phyloP scores from a whole-genome alignment of 2,329 filamentous ascomycete species.

The Chalaropsis ovoidea region DNA sequence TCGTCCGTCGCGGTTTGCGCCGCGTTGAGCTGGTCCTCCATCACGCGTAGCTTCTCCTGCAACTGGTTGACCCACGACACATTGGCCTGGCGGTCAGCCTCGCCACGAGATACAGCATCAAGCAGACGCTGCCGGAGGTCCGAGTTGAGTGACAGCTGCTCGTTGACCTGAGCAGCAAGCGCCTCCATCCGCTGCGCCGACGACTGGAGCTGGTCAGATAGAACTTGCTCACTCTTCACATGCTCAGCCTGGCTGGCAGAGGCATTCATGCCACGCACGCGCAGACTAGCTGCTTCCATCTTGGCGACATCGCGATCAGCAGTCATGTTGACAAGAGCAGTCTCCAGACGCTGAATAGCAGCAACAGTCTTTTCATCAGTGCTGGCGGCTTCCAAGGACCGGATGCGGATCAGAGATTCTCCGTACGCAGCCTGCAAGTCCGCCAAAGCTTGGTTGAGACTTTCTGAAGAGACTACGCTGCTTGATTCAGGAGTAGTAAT shows the following conservation, averaged over 20 bases:
- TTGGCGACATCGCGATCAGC: slow-evolving; percentile 63
- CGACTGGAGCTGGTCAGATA: slow-evolving; percentile 59
- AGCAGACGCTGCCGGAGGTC: slow-evolving; percentile 65
- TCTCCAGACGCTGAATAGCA: slow-evolving; percentile 56
- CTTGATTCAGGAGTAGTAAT: slow-evolving; percentile 27
- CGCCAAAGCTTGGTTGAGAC: slow-evolving; percentile 62
- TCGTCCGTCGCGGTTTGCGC: slow-evolving; percentile 84
- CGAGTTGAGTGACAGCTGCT: slow-evolving; percentile 69
- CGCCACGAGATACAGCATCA: slow-evolving; percentile 71
- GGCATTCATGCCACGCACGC: slow-evolving; percentile 50
- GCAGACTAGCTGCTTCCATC: slow-evolving; percentile 53
- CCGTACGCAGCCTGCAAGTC: slow-evolving; percentile 64
- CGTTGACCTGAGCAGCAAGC: slow-evolving; percentile 65
- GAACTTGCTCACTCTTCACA: slow-evolving; percentile 50
- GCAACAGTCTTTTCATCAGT: slow-evolving; percentile 50
- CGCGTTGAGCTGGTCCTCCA: slow-evolving; percentile 74
- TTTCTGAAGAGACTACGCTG: slow-evolving; percentile 51
- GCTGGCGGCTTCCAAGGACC: slow-evolving; percentile 47
- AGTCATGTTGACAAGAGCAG: slow-evolving; percentile 57
- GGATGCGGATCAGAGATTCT: slow-evolving; percentile 56
- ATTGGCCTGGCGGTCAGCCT: slow-evolving; percentile 70
- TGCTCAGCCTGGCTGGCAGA: slow-evolving; percentile 47
- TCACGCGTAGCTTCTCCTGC: slow-evolving; percentile 64
- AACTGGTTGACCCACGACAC: slow-evolving; percentile 73
- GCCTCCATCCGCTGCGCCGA: slow-evolving; percentile 70